A percentile compares a stretch with the other conserved stretches of the same genome.
Evolutionary conservation across 176 grass and related monocot species (phyloP).

Genomic region (Melocanna baccifera): DNA sequence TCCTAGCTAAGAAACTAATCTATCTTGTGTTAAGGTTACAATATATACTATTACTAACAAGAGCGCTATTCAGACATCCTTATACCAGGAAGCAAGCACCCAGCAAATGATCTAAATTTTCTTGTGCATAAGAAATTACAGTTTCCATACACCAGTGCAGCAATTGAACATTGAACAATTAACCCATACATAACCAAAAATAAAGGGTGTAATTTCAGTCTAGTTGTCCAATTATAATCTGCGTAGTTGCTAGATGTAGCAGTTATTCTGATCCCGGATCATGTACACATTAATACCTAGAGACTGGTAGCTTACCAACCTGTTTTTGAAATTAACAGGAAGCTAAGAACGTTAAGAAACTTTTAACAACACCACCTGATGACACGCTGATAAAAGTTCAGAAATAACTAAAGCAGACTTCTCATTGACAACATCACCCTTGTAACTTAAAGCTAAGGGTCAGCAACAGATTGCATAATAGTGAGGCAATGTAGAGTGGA

Average conservation of each 20-base stretch:
- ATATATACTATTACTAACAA: conserved; percentile 7
- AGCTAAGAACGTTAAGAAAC: background rate
- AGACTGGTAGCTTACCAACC: background rate
- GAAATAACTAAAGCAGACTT: background rate
- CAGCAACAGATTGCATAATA: background rate
- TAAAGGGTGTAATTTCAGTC: background rate
- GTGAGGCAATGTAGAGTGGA: background rate
- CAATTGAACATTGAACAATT: background rate
- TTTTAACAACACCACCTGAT: background rate
- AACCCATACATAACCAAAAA: background rate
- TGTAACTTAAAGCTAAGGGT: background rate
- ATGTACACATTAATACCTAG: background rate
- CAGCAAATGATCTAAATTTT: background rate
- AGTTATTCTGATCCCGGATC: background rate
- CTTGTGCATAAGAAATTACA: background rate
- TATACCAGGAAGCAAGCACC: background rate
- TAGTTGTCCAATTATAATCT: background rate
- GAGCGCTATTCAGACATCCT: background rate
- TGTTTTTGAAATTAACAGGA: background rate
- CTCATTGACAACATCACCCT: conserved; percentile 11
- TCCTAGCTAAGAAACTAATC: background rate
- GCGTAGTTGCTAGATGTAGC: background rate
- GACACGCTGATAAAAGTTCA: background rate
- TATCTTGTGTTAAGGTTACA: background rate
- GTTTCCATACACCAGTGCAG: background rate